Conservation (phyloP, 2,329 filamentous ascomycete species). For the Beauveria caledonica region DNA sequence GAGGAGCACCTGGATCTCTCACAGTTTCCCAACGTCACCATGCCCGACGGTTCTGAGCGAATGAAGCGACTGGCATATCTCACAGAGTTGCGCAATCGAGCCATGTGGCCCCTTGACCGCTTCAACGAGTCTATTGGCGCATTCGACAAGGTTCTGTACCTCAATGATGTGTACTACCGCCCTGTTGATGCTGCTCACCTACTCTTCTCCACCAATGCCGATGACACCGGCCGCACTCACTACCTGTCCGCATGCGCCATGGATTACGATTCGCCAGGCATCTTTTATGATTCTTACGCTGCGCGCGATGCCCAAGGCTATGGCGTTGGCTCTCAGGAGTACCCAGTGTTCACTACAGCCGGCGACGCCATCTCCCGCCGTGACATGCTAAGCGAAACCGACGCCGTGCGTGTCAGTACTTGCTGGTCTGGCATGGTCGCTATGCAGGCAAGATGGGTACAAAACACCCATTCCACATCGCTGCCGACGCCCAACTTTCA, state of each 20-base stretch:
- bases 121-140: conserved; percentile 28
- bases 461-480: conserved; percentile 26
- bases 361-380: conserved; percentile 47
- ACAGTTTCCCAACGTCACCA: conserved; percentile 48
- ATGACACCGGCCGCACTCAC: conserved; percentile 39
- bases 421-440: conserved; percentile 75
- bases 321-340: conserved; percentile 55
- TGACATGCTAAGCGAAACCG: conserved; percentile 52
- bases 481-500: conserved; percentile 27
- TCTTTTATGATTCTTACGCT: conserved; percentile 68
- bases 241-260: conserved; percentile 65
- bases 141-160: conserved; percentile 52
- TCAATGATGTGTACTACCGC: conserved; percentile 57
- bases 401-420: conserved; percentile 60
- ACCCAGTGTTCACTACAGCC: conserved; percentile 54
- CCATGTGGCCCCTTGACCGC: conserved; percentile 53
- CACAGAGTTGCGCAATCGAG: conserved; percentile 64
- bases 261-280: conserved; percentile 53
- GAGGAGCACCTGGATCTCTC: conserved; percentile 50
- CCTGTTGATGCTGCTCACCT: conserved; percentile 45
- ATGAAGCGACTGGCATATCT: conserved; percentile 67
- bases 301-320: conserved; percentile 59
- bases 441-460: conserved; percentile 53
- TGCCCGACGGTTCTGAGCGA: conserved; percentile 55
- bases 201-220: conserved; percentile 53